These are phyloP conservation scores for Arabis hirsuta DNA, from an alignment of 345 rosid genomes.

Conservation along the genomic window DNA sequence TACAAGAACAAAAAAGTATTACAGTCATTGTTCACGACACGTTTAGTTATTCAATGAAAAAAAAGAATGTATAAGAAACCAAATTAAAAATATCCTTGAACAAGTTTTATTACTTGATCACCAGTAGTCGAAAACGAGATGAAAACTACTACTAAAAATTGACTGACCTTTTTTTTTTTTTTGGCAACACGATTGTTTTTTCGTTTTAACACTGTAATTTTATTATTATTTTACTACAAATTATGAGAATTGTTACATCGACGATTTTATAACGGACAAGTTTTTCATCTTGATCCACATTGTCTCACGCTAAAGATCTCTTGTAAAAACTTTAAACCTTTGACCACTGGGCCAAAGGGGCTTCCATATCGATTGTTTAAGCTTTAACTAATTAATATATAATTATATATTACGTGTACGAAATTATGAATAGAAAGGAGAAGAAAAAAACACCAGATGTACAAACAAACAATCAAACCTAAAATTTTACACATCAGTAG, in stretches of 20 bases:
- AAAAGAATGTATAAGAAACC: not conserved
- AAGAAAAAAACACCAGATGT: not conserved
- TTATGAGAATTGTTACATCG: no score
- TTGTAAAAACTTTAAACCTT: no score
- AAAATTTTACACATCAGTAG: not conserved
- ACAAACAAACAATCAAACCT: not conserved
- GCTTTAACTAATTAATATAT: not conserved
- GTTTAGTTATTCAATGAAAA: not conserved
- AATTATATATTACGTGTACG: slow-evolving; percentile 5
- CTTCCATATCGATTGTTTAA: slow-evolving; percentile 29
- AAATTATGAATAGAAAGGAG: not conserved
- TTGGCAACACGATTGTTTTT: slow-evolving; percentile 27
- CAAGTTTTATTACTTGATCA: not conserved
- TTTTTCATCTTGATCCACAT: no score
- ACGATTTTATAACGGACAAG: no score
- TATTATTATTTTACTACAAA: no score
- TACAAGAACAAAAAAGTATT: not conserved
- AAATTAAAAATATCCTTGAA: not conserved
- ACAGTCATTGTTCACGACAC: not conserved
- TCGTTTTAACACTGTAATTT: no score
- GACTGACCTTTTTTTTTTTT: not conserved
- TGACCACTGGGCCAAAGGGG: no score
- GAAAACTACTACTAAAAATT: slow-evolving; percentile 36
- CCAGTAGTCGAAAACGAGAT: slow-evolving; percentile 28
- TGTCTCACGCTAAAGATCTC: no score